Base-by-base conservation (phyloP, 2,329 filamentous ascomycete genomes). In the Trichoderma citrinoviride region DNA sequence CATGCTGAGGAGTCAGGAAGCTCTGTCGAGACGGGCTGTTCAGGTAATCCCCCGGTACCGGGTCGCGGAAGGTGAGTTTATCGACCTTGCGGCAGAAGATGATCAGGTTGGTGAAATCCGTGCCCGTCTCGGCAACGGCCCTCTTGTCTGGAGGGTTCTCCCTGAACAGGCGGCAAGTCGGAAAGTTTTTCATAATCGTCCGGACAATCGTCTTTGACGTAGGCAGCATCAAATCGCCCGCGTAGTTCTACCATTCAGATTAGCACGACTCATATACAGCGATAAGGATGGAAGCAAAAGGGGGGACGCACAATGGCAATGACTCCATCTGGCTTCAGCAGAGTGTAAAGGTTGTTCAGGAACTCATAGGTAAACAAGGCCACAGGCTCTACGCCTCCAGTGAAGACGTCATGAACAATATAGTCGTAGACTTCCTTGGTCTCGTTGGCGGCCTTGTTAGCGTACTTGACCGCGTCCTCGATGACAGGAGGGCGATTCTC, bases 331-430 rank as follows among this genome's bases (percentile, higher is more conserved):
- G 89, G 85, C 68, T 87, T 90, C 52, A 99, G 82, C 7, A 98
- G 83, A 5, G 83, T 76, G 68, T 86, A 80, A 1, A 99, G 81
- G 5, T 89, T 87, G 60, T 84, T 77, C 49, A 99, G 78, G 72
- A 99, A 98, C 70, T 95, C 90, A 5, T 88, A 76, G 0, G 93
- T 98, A 77, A 99, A 99, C 7, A 99, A 85, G 7, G 88, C 82
- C 3, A 93, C 87, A 0, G 95, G 95, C 76, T 98, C 95, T 0
- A 93, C 93, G 60, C 95, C 95, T 25, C 95, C 95, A 0, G 95
- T 99, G 76, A 99, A 99, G 25, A 99, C 95, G 71, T 99, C 95
- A 76, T 99, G 95, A 61, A 99, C 84, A 73, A 99, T 95, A 79
- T 97, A 98, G 78, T 97, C 90, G 75, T 90, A 99, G 29, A 81